A percentile compares a stretch with the other conserved stretches of the same genome.
Evolutionary conservation across 2,329 filamentous ascomycete species (phyloP).

Genomic region (Ceratocystis lukuohia): DNA sequence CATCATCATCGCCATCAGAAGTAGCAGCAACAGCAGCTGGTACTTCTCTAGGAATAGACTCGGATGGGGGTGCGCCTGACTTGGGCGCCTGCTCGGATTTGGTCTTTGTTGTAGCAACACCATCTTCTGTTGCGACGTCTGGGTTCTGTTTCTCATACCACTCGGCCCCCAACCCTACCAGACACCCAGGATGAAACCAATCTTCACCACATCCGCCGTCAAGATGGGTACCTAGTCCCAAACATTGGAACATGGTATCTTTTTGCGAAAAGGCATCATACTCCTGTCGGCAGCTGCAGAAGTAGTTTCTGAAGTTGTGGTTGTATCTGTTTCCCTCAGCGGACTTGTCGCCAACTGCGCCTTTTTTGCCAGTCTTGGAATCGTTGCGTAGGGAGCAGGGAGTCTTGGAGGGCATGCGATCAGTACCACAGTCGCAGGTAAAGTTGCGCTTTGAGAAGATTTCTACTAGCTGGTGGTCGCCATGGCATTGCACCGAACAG

Average conservation of each 20-base stretch:
- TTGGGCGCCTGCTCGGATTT: not conserved
- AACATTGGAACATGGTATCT: slow-evolving; percentile 95
- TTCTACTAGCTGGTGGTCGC: slow-evolving; percentile 87
- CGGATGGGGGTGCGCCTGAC: not conserved
- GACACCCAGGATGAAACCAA: slow-evolving; percentile 92
- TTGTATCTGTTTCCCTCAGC: slow-evolving; percentile 74
- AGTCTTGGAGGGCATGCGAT: slow-evolving; percentile 53
- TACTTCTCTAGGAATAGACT: not conserved
- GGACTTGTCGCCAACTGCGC: slow-evolving; percentile 62
- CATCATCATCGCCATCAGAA: slow-evolving; percentile 25
- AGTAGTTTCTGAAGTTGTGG: slow-evolving; percentile 84
- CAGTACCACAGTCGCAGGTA: slow-evolving; percentile 90
- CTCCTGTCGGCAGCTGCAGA: slow-evolving; percentile 77
- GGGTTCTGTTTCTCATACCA: slow-evolving; percentile 46
- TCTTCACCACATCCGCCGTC: slow-evolving; percentile 89
- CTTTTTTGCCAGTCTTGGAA: slow-evolving; percentile 56
- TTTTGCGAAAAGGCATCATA: slow-evolving; percentile 85
- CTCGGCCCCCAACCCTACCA: slow-evolving; percentile 64
- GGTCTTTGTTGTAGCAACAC: not conserved
- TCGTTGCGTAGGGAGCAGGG: slow-evolving; percentile 68
- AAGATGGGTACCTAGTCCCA: slow-evolving; percentile 67
- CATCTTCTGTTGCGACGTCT: not conserved
- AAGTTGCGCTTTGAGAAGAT: slow-evolving; percentile 94
- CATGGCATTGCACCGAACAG: slow-evolving; percentile 92
- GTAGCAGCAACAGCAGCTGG: slow-evolving; percentile 15